Evolutionary conservation across 2,329 filamentous ascomycete species (phyloP).

Genomic region (Teratosphaeria epicoccoides): DNA sequence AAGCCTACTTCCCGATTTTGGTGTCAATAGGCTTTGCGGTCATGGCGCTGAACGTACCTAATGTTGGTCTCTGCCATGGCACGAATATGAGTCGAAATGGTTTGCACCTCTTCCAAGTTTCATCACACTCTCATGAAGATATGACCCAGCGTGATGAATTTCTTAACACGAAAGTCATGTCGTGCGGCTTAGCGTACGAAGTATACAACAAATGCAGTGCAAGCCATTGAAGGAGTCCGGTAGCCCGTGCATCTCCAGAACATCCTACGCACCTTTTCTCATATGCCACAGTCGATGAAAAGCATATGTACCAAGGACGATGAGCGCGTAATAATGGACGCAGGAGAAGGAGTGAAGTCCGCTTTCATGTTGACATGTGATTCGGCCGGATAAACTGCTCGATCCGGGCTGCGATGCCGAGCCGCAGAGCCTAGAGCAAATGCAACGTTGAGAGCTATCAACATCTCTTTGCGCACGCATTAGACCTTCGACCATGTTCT

Average conservation of each 20-base stretch:
- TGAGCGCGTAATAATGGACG: too few relatives aligned
- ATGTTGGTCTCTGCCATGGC: not conserved
- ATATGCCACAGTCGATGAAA: not conserved
- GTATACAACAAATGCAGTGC: not conserved
- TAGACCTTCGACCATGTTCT: constrained; percentile 29
- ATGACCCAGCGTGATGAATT: too few relatives aligned
- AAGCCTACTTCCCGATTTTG: not conserved
- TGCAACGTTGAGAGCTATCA: constrained; percentile 7
- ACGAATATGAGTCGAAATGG: not conserved
- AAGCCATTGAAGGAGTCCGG: not conserved
- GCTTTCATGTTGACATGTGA: not conserved
- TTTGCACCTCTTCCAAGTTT: not conserved
- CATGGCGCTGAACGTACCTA: not conserved
- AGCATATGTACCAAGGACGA: too few relatives aligned
- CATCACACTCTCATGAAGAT: not conserved
- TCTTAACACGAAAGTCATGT: too few relatives aligned
- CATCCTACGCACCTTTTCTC: too few relatives aligned
- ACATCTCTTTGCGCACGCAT: not conserved
- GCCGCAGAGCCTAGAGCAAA: not conserved
- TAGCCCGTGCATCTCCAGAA: too few relatives aligned
- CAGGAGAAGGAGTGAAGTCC: not conserved
- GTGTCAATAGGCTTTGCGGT: constrained; percentile 1
- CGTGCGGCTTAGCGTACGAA: too few relatives aligned
- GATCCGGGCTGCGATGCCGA: not conserved
- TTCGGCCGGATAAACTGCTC: not conserved